Evolutionary conservation across 495 filamentous ascomycete genomes (phyloP), one percentile per base, ranked within the genome.

Genomic region (Neurospora cerealis): DNA sequence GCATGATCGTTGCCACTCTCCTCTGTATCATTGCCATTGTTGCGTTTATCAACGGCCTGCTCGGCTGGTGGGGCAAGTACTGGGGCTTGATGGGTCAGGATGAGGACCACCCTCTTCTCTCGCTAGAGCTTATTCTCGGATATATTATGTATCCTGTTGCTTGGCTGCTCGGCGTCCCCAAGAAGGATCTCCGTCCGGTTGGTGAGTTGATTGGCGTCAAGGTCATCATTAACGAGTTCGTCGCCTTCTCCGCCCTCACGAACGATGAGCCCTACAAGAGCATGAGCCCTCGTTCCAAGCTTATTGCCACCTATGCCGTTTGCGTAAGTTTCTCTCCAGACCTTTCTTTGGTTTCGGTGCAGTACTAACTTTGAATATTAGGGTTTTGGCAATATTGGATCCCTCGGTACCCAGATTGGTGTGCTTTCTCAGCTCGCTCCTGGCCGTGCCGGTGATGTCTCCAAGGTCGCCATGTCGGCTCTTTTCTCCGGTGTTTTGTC

Each of bases 261-360:
- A 93, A 94, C 77, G 85, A 89, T 39, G 81, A 81, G 24, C 85
- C 93, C 72, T 95, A 77, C 70, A 73, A 81, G 6, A 76, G 78
- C 11, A 84, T 97, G 73, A 89, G 88, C 11, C 81, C 88, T 11
- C 92, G 94, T 46, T 93, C 92, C 9, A 87, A 86, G 38, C 86
- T 91, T 73, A 94, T 98, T 77, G 94, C 94, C 21, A 95, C 91
- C 0, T 98, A 97, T 96, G 74, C 95, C 91, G 69, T 89, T 92
- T 21, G 87, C 95, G 40, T 91, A 92, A 77, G 95, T 97, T 71
- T 32, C 5, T 19, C 34, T 28, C 7, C 46, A 39, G 21, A 44
- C 2, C 19, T 2, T 28, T 32, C 41, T 24, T 24, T 13, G 34
- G 19, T 36, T 72, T 32, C 5, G 4, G 13, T 4, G 0, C 5